Conservation (phyloP, 1,284 basidiomycete species). For the Lignosus rhinocerotis region DNA sequence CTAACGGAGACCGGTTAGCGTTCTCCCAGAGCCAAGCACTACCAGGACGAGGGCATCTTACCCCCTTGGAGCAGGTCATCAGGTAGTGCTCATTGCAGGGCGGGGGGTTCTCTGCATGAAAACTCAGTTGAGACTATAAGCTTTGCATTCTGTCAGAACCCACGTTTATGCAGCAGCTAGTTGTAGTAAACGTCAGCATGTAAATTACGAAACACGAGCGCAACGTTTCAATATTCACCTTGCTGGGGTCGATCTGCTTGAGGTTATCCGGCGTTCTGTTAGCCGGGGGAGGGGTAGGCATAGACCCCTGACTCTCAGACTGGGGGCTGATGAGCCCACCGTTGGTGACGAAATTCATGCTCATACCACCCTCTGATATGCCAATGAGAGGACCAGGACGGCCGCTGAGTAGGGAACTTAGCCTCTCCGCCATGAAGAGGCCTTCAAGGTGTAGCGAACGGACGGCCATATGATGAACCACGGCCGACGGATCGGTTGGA, state of each 20-base stretch:
- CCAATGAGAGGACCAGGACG: slow-evolving; percentile 41
- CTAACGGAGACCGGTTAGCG: slow-evolving; percentile 36
- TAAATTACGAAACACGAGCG: no score
- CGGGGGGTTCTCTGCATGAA: slow-evolving; percentile 60
- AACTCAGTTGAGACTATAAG: slow-evolving; percentile 12
- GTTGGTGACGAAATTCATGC: slow-evolving; percentile 29
- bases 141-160: slow-evolving; percentile 7
- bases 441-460: slow-evolving; percentile 58
- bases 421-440: slow-evolving; percentile 58
- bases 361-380: slow-evolving; percentile 17
- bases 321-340: slow-evolving; percentile 36
- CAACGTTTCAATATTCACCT: slow-evolving; percentile 23
- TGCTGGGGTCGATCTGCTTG: slow-evolving; percentile 33
- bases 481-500: slow-evolving; percentile 45
- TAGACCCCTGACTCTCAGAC: slow-evolving; percentile 31
- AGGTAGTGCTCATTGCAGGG: slow-evolving; percentile 82
- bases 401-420: slow-evolving; percentile 37
- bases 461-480: slow-evolving; percentile 51
- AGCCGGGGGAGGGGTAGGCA: slow-evolving; percentile 20
- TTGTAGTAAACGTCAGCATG: neutral
- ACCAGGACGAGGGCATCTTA: slow-evolving; percentile 34
- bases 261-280: slow-evolving; percentile 14
- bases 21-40: neutral
- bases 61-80: slow-evolving; percentile 77
- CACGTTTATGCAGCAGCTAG: slow-evolving; percentile 42